Evolutionary conservation across 2,329 filamentous ascomycete species (phyloP).

Genomic region (Xylaria sp.): DNA sequence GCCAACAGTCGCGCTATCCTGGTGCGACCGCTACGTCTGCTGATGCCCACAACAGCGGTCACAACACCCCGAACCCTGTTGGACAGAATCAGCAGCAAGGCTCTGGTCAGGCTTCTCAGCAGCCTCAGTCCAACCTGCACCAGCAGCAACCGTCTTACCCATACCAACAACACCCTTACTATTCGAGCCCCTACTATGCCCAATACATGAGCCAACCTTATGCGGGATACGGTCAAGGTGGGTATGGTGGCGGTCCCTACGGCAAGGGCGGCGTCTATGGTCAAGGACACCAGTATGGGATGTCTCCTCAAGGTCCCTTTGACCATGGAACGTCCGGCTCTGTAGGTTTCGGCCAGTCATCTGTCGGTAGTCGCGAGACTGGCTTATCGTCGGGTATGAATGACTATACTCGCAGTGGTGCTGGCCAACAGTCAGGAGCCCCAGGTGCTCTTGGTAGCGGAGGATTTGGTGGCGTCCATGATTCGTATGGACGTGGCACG

Average conservation of each 20-base stretch:
- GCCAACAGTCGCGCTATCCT: conserved; percentile 57
- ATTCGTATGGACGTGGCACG: conserved; percentile 50
- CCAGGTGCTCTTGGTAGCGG: conserved; percentile 47
- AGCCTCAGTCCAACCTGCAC: conserved; percentile 36
- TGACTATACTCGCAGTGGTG: conserved; percentile 49
- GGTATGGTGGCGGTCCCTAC: conserved; percentile 46
- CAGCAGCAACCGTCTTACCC: conserved; percentile 30
- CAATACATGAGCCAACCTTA: conserved; percentile 52
- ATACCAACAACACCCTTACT: conserved; percentile 42
- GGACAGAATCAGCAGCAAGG: conserved; percentile 47
- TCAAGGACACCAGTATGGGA: conserved; percentile 49
- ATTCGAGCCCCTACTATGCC: conserved; percentile 57
- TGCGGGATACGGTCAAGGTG: conserved; percentile 47
- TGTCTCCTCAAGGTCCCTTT: conserved; percentile 52
- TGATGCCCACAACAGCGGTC: conserved; percentile 78
- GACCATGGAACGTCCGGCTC: conserved; percentile 50
- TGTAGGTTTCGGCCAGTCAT: conserved; percentile 47
- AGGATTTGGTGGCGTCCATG: conserved; percentile 50
- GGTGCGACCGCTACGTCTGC: conserved; percentile 48
- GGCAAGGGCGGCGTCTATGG: conserved; percentile 52
- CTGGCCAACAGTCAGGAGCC: conserved; percentile 42
- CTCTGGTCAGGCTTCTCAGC: conserved; percentile 30
- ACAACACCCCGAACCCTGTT: conserved; percentile 83
- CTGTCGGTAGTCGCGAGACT: conserved; percentile 47
- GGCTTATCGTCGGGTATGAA: conserved; percentile 46